Conservation (phyloP, 208 protist genomes). For the Jaenimonas drosophilae region DNA sequence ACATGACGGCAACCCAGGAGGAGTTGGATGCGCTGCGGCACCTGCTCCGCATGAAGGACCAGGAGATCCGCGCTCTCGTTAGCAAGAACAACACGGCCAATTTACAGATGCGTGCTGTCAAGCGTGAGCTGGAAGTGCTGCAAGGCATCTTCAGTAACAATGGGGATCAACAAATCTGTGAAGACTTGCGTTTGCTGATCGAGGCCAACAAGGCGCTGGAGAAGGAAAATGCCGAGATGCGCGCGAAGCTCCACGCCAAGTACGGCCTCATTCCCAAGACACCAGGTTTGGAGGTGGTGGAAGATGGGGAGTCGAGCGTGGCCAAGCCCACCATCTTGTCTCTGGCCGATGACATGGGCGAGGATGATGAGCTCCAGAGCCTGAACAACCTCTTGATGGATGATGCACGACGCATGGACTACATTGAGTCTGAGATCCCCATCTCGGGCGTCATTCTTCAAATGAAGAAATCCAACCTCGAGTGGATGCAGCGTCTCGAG, state of each 20-base stretch:
- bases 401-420: conserved; percentile 6
- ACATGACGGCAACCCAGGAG: neutral
- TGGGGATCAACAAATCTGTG: conserved; percentile 11
- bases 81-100: conserved; percentile 20
- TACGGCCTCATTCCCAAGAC: neutral
- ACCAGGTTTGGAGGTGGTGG: conserved; percentile 1
- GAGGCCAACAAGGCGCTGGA: conserved; percentile 69
- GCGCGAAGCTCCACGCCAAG: conserved; percentile 18
- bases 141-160: no score
- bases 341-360: conserved; percentile 1
- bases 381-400: conserved; percentile 4
- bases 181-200: conserved; percentile 52
- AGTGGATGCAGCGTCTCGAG: conserved; percentile 36
- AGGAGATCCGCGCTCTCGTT: conserved; percentile 27
- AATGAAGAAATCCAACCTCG: conserved; percentile 12
- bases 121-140: conserved; percentile 26
- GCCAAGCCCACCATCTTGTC: neutral
- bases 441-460: conserved; percentile 25
- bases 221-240: conserved; percentile 39
- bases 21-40: conserved; percentile 16
- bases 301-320: neutral
- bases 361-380: conserved; percentile 11
- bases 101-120: conserved; percentile 38
- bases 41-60: conserved; percentile 43
- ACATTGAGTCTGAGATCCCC: conserved; percentile 22